Evolutionary conservation across 805 yeast species (phyloP), one percentile per base, ranked within the genome.

Genomic region (Myxozyma lipomycoides): DNA sequence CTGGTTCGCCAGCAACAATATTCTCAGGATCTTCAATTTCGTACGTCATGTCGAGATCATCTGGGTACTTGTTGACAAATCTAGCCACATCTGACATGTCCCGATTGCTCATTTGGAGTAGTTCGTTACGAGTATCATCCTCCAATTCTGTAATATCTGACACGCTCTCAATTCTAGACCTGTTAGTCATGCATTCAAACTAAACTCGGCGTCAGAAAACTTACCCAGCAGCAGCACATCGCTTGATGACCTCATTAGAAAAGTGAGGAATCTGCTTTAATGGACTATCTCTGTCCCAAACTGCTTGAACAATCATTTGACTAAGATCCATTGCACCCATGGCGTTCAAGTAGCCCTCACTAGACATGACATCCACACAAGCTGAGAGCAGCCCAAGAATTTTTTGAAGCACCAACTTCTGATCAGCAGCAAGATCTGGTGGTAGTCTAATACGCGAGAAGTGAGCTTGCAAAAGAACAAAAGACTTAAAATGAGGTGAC

Each of bases 21-120:
- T 72, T 68, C 10, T 58, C 62, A 9, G 72, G 70, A 1, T 67
- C 62, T 21, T 75, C 77, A 3, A 84, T 45, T 30, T 75, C 73
- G 61, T 80, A 83, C 2, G 77, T 70, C 55, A 71, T 57, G 45
- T 91, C 97, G 48, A 93, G 73, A 35, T 35, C 19, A 63, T 85
- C 86, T 12, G 98, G 98, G 66, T 85, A 93, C 55, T 77, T 79
- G 67, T 93, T 93, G 47, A 89, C 95, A 72, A 91, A 93, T 17
- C 79, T 79, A 0, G 97, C 97, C 44, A 91, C 89, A 22, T 73
- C 74, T 36, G 74, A 71, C 60, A 90, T 56, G 40, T 71, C 69
- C 2, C 64, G 65, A 1, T 77, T 78, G 9, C 72, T 67, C 55
- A 83, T 69, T 19, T 78, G 79, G 52, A 91, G 70, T 1, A 90